Base-by-base conservation (phyloP, 2,329 filamentous ascomycete genomes). In the Microcyclosporella mali region DNA sequence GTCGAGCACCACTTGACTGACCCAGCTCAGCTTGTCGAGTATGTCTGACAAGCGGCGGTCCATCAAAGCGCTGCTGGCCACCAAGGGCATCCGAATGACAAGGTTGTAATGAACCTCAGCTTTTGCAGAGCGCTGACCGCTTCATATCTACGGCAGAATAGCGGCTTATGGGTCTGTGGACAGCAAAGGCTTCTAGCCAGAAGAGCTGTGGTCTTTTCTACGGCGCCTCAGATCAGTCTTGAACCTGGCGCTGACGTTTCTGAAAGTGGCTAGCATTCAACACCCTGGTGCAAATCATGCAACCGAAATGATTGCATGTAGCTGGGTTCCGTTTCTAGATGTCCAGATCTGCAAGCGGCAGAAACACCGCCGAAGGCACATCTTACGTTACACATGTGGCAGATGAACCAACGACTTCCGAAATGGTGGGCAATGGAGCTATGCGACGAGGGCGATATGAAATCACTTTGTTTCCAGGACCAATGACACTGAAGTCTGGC, bases 161-260 rank as follows among this genome's bases (percentile, higher is more conserved):
- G n/a, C 21, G 33, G 33, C 33, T 19, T 12, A 17, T 36, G 10
- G 33, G 33, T 17, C n/a, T 36, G 17, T 14, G 33, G 25, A 36
- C 33, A 36, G 21, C 16, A 36, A 36, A 14, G 33, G 33, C 17
- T 36, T 36, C 14, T n/a, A n/a, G n/a, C n/a, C 33, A 36, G 11
- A 36, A 36, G 17, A 36, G 33, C 11, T 36, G 8, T 14, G 33
- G 16, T 4, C 18, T 36, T 15, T 21, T 36, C 7, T 17, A 18
- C 12, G 33, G 33, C n/a, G 33, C 33, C 4, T 18, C 17, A 7
- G 21, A 36, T 25, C 33, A 36, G 33, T 36, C 9, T 21, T 36
- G 11, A 17, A 36, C 21, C 11, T 36, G 18, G 33, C 25, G 9
- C 33, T 17, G 9, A 36, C 33, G 7, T 36, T 36, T 11, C 33